Evolutionary conservation across 345 rosid genomes (phyloP), one percentile per base, ranked within the genome.

Genomic region (Salix caprea): DNA sequence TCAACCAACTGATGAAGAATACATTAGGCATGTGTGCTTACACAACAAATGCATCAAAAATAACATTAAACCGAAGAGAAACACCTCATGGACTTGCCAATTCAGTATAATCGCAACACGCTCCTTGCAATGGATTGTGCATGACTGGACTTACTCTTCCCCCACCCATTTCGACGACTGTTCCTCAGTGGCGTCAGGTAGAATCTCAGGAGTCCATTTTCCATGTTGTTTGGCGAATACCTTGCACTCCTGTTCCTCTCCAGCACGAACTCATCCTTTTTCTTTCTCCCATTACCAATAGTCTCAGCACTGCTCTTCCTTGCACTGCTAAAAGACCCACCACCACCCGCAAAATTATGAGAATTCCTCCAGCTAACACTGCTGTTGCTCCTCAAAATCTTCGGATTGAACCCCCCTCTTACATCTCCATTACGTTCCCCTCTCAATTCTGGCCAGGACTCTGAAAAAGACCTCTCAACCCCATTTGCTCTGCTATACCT

Each of bases 331-430:
- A 88, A 83, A 0, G 90, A 62, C 44, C 75, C 80, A 10, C 89
- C 92, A 18, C 87, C 92, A 18, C 87, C 92, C n/a, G 81, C 80
- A 79, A 75, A 80, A 21, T 82, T 79, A 12, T 72, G 56, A 0
- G 97, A 87, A 76, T 88, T 94, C 86, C 99, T 90, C 92, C 94
- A 96, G 81, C 98, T 96, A 67, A 92, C 92, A 75, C 98, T 96
- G 89, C 97, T 96, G 74, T 90, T 96, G 81, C 99, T 96, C 80
- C 99, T 88, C 75, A 87, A 65, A 67, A 94, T 67, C 90, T 86
- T 96, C 1, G 97, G 91, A 74, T 89, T 88, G 71, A 91, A 90
- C 48, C 88, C 94, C 50, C 80, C 88, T 74, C 87, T 84, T 0
- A 66, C 64, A 14, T 89, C 97, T 64, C 89, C 97, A 71, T 90